phyloP scores from a whole-genome alignment of 768 basidiomycete genomes.

The Kwoniella shandongensis region DNA sequence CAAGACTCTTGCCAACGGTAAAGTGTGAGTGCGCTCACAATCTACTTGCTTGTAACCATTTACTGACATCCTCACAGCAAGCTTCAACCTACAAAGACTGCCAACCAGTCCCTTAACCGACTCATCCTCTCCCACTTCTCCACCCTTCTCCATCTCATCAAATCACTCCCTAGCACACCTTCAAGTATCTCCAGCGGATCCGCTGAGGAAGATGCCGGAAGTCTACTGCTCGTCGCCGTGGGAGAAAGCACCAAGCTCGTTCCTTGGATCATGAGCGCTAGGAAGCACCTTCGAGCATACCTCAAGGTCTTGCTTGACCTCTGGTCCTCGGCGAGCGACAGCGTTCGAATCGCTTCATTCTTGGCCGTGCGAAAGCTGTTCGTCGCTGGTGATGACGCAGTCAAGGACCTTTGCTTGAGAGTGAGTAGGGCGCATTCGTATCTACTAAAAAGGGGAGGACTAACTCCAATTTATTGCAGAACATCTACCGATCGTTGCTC shows the following conservation, averaged over 20 bases:
- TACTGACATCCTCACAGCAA: constrained; percentile 59
- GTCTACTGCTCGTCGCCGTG: constrained; percentile 63
- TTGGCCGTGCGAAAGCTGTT: constrained; percentile 78
- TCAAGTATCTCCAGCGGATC: constrained; percentile 22
- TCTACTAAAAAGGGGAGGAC: constrained; percentile 1
- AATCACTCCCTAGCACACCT: constrained; percentile 68
- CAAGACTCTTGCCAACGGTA: constrained; percentile 76
- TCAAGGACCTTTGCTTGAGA: constrained; percentile 83
- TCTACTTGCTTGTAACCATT: background rate
- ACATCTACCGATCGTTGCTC: constrained; percentile 82
- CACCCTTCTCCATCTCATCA: constrained; percentile 75
- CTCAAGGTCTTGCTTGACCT: constrained; percentile 81
- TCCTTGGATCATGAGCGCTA: constrained; percentile 79
- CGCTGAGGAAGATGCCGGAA: constrained; percentile 34
- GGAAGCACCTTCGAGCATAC: constrained; percentile 81
- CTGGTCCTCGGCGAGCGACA: constrained; percentile 81
- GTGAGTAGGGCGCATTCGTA: constrained; percentile 55
- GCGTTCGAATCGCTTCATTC: constrained; percentile 79
- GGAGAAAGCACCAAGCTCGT: constrained; percentile 83
- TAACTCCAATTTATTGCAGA: constrained; percentile 57
- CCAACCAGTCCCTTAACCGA: constrained; percentile 81
- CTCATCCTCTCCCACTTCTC: constrained; percentile 85
- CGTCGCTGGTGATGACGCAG: constrained; percentile 70
- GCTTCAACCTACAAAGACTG: constrained; percentile 73
- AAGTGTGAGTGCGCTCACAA: constrained; percentile 64